Percentiles rank a stretch among this genome's conserved stretches.
These are phyloP conservation scores for Hypholoma fasciculare DNA, from an alignment of 768 basidiomycete genomes.

Conservation along the genomic window DNA sequence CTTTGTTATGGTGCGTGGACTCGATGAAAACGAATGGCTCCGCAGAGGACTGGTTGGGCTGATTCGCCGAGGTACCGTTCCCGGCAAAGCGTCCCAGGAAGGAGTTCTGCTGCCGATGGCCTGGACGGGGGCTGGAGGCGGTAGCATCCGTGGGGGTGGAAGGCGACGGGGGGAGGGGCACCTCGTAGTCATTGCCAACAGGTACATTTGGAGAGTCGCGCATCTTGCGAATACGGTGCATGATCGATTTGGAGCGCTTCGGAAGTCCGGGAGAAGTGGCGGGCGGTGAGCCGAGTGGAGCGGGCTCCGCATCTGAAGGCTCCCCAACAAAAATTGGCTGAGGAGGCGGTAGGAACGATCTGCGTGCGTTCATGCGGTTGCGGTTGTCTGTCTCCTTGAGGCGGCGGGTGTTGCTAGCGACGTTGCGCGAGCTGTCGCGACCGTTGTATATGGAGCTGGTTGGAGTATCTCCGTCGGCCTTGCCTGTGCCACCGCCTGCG, in stretches of 20 bases:
- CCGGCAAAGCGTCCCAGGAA: conserved; percentile 73
- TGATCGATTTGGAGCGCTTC: conserved; percentile 79
- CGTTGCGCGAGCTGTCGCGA: conserved; percentile 43
- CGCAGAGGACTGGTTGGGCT: conserved; percentile 27
- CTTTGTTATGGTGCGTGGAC: conserved; percentile 51
- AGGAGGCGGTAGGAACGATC: conserved; percentile 70
- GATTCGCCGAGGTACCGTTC: conserved; percentile 22
- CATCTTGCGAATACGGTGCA: conserved; percentile 89
- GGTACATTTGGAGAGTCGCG: conserved; percentile 85
- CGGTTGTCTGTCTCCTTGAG: conserved; percentile 41
- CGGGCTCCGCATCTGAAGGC: conserved; percentile 34
- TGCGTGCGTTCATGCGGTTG: conserved; percentile 42
- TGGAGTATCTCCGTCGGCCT: conserved; percentile 54
- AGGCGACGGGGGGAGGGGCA: conserved; percentile 49
- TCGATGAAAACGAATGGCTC: conserved; percentile 75
- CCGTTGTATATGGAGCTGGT: conserved; percentile 72
- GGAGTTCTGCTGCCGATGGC: conserved; percentile 72
- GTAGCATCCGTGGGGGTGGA: conserved; percentile 35
- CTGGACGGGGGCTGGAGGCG: conserved; percentile 44
- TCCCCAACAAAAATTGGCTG: conserved; percentile 81
- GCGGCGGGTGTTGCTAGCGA: conserved; percentile 26
- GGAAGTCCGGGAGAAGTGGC: conserved; percentile 46
- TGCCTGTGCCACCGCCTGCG: conserved; percentile 67
- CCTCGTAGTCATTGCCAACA: conserved; percentile 46
- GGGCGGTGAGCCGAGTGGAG: conserved; percentile 37